Base-by-base conservation (phyloP, 2,329 filamentous ascomycete species). In the Neofusicoccum laricinum region DNA sequence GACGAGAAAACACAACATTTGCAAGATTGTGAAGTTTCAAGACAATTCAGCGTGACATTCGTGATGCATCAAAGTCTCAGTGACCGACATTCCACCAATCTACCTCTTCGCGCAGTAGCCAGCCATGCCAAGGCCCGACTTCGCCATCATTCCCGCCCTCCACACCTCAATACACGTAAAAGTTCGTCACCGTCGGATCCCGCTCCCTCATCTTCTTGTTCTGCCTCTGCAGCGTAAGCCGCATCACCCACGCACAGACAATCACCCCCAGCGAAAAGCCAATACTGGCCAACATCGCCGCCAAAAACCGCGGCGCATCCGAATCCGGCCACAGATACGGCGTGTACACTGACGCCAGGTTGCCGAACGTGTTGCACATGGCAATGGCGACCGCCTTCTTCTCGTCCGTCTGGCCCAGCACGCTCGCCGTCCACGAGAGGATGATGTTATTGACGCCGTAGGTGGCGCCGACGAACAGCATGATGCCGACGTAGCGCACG, bases 321-420 rank as follows among this genome's bases (percentile, higher is more conserved):
- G 67, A 69, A 66, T 72, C 72, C 63, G 72, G 72, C 73, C 73
- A 76, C 25, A 76, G 65, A 57, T 75, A 76, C 1, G 73, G 73
- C 15, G 73, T 59, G 17, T 59, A 81, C 34, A 81, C 79, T 43
- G 76, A 75, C 51, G 72, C 71, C 19, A 74, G 69, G 58, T 78
- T 80, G 0, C 74, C 75, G 5, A 77, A 70, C 0, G 77, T 73
- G 57, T 81, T 80, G 19, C 78, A 77, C 57, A 80, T 76, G 0
- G 78, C 77, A n/a, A 80, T 69, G 5, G 74, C 70, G 2, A 77
- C 77, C 14, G 79, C 78, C 57, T 79, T 78, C 69, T 81, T 82
- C 66, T 80, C 78, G 4, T 75, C 68, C 0, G 78, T 80, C 53
- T 79, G 76, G 2, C 76, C 77, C 7, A 79, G 70, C 1, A 76